These are phyloP conservation scores for Trifolium pratense DNA, from an alignment of 306 rosid species.

Conservation along the genomic window DNA sequence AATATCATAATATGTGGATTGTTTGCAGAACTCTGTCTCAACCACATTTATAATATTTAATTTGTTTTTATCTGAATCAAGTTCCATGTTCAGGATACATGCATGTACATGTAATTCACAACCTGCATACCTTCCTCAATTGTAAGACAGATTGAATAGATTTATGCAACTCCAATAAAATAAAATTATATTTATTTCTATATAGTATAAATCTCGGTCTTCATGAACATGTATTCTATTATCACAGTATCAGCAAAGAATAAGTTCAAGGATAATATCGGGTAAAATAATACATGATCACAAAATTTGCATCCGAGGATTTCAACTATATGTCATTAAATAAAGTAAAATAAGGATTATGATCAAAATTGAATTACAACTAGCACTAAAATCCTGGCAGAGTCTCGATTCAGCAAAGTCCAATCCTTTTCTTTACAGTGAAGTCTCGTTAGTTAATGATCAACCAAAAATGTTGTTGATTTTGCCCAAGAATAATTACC, in stretches of 20 bases:
- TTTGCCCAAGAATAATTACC: constrained; percentile 40
- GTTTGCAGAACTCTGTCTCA: constrained; percentile 39
- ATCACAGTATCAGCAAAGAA: too few relatives aligned
- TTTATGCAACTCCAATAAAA: neutral
- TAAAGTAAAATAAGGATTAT: constrained; percentile 18
- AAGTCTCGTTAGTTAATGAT: constrained; percentile 38
- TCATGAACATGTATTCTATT: too few relatives aligned
- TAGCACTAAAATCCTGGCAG: constrained; percentile 38
- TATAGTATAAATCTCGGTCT: too few relatives aligned
- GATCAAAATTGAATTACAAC: constrained; percentile 52
- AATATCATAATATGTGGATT: constrained; percentile 43
- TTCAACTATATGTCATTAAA: constrained; percentile 18
- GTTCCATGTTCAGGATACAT: constrained; percentile 17
- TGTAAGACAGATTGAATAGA: constrained; percentile 14
- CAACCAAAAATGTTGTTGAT: constrained; percentile 39
- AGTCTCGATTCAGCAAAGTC: constrained; percentile 39
- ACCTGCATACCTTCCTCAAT: neutral
- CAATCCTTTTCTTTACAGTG: constrained; percentile 25
- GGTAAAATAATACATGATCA: constrained; percentile 30
- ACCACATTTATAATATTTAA: constrained; percentile 34
- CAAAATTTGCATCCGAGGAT: constrained; percentile 37
- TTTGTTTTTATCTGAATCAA: constrained; percentile 1
- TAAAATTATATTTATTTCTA: constrained; percentile 25
- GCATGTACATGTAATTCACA: constrained; percentile 15
- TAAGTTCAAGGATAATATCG: neutral